phyloP scores from a whole-genome alignment of 768 basidiomycete species.

The Hortiboletus campestris region DNA sequence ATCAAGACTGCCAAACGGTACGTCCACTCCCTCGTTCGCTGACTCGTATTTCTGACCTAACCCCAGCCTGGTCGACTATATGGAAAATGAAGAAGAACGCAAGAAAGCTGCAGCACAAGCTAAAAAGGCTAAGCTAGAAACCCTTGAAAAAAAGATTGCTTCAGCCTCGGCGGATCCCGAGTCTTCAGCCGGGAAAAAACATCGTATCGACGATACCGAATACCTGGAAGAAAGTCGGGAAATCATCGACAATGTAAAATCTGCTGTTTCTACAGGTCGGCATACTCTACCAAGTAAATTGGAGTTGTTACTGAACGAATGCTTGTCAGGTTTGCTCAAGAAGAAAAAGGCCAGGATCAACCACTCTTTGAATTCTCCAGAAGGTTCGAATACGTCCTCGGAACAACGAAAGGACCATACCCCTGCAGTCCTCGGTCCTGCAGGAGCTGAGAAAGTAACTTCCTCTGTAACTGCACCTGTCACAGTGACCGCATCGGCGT shows the following conservation, averaged over 20 bases:
- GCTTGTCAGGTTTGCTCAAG: slow-evolving; percentile 62
- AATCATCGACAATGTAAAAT: slow-evolving; percentile 88
- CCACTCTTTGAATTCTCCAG: slow-evolving; percentile 15
- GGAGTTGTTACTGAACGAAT: slow-evolving; percentile 18
- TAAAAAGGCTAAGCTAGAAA: slow-evolving; percentile 78
- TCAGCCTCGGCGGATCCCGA: slow-evolving; percentile 41
- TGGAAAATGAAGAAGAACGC: slow-evolving; percentile 81
- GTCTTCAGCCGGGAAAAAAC: slow-evolving; percentile 70
- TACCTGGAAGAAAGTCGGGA: slow-evolving; percentile 90
- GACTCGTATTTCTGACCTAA: background rate
- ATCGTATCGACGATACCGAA: slow-evolving; percentile 88
- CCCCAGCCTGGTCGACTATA: slow-evolving; percentile 74
- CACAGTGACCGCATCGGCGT: slow-evolving; percentile 19
- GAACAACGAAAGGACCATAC: background rate
- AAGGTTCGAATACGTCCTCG: slow-evolving; percentile 23
- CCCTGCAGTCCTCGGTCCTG: background rate
- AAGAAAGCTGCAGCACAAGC: slow-evolving; percentile 76
- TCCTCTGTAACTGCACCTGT: background rate
- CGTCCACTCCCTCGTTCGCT: slow-evolving; percentile 21
- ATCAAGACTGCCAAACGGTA: slow-evolving; percentile 96
- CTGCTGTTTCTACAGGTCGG: slow-evolving; percentile 79
- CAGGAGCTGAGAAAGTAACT: background rate
- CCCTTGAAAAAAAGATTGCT: slow-evolving; percentile 73
- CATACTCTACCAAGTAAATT: slow-evolving; percentile 14
- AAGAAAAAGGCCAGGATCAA: slow-evolving; percentile 65